These are phyloP conservation scores for Mallotus japonicus DNA, from an alignment of 441 rosid genomes.

Conservation along the genomic window DNA sequence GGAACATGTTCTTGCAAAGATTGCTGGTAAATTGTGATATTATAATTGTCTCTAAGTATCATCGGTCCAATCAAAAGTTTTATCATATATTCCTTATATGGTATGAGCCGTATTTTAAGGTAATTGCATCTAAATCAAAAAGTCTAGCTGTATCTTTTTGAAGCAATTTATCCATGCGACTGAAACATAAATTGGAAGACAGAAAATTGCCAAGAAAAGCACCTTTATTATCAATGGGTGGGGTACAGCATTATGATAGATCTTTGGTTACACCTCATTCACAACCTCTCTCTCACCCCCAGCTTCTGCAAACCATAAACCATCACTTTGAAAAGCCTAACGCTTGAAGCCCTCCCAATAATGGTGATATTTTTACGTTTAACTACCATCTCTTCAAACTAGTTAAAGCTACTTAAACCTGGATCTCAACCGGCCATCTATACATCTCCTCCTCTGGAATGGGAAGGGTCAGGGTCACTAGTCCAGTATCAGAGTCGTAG, in stretches of 20 bases:
- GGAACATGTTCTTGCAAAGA: slow-evolving; percentile 29
- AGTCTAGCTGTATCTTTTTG: no score
- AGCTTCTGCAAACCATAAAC: neutral
- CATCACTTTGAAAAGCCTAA: neutral
- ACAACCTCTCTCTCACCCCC: neutral
- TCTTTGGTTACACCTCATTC: neutral
- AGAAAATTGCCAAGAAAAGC: neutral
- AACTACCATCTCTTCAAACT: neutral
- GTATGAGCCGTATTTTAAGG: no score
- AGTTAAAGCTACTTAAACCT: slow-evolving; percentile 34
- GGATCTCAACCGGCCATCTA: slow-evolving; percentile 74
- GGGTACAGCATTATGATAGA: neutral
- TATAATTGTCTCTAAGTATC: neutral
- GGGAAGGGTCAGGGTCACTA: slow-evolving; percentile 55
- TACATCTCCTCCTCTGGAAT: slow-evolving; percentile 64
- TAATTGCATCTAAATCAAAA: no score
- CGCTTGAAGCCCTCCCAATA: neutral
- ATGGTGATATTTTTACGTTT: slow-evolving; percentile 1
- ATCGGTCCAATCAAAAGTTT: neutral
- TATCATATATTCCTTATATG: neutral
- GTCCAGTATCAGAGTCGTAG: slow-evolving; percentile 53
- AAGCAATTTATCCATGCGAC: neutral
- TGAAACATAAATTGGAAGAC: neutral
- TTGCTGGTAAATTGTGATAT: slow-evolving; percentile 14
- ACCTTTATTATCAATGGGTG: slow-evolving; percentile 16